Evolutionary conservation across 1,284 basidiomycete genomes (phyloP), one percentile per base, ranked within the genome.

Genomic region (Trichosporon coremiiforme): DNA sequence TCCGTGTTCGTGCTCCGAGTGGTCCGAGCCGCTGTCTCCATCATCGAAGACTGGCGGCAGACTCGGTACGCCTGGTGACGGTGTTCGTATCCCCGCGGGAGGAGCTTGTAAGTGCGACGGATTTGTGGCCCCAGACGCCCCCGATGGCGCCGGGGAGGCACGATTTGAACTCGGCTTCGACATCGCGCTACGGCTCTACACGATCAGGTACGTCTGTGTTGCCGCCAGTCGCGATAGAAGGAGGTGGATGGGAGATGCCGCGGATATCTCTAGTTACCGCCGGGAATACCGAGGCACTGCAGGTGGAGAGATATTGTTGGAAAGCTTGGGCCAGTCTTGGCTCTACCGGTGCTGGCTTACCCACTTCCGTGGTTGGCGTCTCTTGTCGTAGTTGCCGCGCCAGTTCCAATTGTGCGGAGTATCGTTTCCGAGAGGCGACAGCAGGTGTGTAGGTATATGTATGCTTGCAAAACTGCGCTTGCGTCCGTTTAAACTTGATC

Each of bases 151-250:
- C 7, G 57, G 57, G 6, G 57, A 60, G 31, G 57, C 31, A 60
- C 29, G 15, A 4, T 15, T 60, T 25, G 57, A 60, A 17, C 29
- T 60, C 29, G 17, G 13, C 31, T 31, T 33, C 31, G 29, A 60
- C 29, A 31, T 60, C 57, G 47, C 47, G 20, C 31, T 60, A 60
- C 57, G 57, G 57, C 57, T 60, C 57, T 60, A 60, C 57, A 60
- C 57, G 55, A 57, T 4, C 4, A 8, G 10, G 55, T 33, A 33
- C 55, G 25, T 9, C 55, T 57, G 55, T 17, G 25, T 29, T 6
- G 29, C 12, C 55, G 33, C 55, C n/a, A 29, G 55, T 33, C 33
- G 33, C 33, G 33, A 13, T 17, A 25, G 8, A n/a, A 22, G 55
- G 12, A 15, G 55, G 10, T 4, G 33, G 55, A 15, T 13, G 57